Evolutionary conservation across 2,329 filamentous ascomycete species (phyloP), one percentile per base, ranked within the genome.

Genomic region (Cercospora janseana): DNA sequence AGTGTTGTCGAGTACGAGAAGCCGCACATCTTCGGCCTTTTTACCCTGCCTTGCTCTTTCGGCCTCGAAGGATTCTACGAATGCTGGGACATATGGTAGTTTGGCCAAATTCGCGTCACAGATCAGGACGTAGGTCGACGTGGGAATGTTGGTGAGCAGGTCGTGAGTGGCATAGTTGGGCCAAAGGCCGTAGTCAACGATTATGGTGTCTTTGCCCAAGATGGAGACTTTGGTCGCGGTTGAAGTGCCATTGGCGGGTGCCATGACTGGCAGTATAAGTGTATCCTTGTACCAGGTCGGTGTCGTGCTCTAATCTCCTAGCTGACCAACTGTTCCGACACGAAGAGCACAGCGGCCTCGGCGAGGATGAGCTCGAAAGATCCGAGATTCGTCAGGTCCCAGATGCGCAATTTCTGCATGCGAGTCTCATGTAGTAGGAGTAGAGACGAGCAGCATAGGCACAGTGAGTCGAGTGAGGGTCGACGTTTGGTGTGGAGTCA

Each of bases 61-160:
- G 31, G 54, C 52, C 43, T 81, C 71, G 71, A 93, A 92, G 57
- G 77, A 75, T 54, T 79, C 73, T 66, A 83, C 72, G 70, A 98
- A 96, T 21, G 75, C 67, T n/a, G 88, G 82, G 1, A 90, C 84
- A 70, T 97, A 97, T 32, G 61, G 54, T 62, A 85, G 79, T 16
- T 85, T 79, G 55, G 80, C 81, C 55, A 98, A 81, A 67, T 97
- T 97, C 37, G 91, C 95, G 72, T 98, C 93, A 70, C 93, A 97
- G 64, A 98, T 88, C 55, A 98, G 84, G 51, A 97, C 86, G 69
- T 97, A 98, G 54, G 92, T 97, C 13, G 90, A 94, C 15, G 91
- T 93, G 43, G 80, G 72, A 54, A 93, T 77, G 67, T 86, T 87
- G 48, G 79, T 72, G 56, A 97, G 76, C 49, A 98, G 79, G 71